Evolutionary conservation across 257 asterid genomes (phyloP).

Genomic region (Lycium barbarum): DNA sequence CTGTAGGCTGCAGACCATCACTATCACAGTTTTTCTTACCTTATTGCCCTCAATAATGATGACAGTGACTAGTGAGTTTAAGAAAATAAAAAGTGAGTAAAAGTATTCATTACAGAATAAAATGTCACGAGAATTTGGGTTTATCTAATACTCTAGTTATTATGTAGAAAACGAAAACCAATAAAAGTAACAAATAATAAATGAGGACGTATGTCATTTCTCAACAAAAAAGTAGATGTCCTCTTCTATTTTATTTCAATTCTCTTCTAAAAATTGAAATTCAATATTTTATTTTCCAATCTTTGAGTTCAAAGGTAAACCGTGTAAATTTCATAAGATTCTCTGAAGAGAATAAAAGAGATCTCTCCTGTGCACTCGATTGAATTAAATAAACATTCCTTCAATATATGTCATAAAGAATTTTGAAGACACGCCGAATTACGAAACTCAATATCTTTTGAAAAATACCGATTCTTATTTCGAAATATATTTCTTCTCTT

Average conservation of each 20-base stretch:
- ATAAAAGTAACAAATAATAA: not conserved
- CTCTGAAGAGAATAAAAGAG: not conserved
- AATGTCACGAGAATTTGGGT: not conserved
- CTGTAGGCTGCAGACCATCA: too few relatives aligned
- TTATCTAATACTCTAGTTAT: not conserved
- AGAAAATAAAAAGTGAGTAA: too few relatives aligned
- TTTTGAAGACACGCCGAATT: not conserved
- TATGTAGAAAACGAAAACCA: not conserved
- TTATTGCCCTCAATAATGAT: too few relatives aligned
- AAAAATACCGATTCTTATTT: not conserved
- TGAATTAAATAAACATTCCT: not conserved
- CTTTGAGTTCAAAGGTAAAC: not conserved
- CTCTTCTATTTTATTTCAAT: not conserved
- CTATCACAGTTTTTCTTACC: too few relatives aligned
- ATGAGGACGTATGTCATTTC: not conserved
- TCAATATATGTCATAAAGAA: not conserved
- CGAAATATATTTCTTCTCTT: not conserved
- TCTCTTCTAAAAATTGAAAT: not conserved
- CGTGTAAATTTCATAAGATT: not conserved
- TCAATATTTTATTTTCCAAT: not conserved
- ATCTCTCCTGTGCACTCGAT: too few relatives aligned
- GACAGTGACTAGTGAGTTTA: too few relatives aligned
- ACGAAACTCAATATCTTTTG: not conserved
- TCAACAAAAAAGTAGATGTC: not conserved
- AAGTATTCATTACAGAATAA: not conserved